Conservation (phyloP, 2,329 filamentous ascomycete genomes). For the Fonsecaea pedrosoi region DNA sequence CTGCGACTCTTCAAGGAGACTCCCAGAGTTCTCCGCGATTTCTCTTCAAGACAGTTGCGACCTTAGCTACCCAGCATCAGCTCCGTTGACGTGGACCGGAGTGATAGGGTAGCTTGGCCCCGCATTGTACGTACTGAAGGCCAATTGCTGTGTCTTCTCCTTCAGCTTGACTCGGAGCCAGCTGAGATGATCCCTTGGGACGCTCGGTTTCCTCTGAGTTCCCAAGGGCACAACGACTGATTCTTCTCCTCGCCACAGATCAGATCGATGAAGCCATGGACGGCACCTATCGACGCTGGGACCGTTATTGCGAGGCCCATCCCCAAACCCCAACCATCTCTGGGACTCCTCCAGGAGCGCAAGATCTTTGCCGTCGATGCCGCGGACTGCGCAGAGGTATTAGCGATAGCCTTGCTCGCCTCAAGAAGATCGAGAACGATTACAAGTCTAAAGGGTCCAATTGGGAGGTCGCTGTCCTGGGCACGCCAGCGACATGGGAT, state of each 20-base stretch:
- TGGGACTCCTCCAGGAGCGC: neutral
- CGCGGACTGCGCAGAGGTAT: neutral
- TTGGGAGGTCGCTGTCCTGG: neutral
- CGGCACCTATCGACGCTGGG: constrained; percentile 4
- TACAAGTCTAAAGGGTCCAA: neutral
- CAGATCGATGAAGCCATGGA: neutral
- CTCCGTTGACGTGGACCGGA: neutral
- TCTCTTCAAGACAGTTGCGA: neutral
- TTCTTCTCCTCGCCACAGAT: neutral
- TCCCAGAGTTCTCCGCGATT: neutral
- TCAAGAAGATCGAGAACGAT: neutral
- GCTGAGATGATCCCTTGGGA: neutral
- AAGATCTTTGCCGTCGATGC: constrained; percentile 1
- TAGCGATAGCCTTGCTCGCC: neutral
- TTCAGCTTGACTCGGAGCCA: neutral
- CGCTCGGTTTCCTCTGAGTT: neutral
- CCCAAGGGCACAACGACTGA: neutral
- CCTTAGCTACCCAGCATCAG: neutral
- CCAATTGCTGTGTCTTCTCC: constrained; percentile 1
- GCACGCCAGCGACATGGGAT: neutral
- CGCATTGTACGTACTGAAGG: neutral
- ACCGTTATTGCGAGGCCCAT: constrained; percentile 3
- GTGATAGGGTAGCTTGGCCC: neutral
- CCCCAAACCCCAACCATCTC: neutral
- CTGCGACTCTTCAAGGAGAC: neutral